These are phyloP conservation scores for Vigna mungo DNA, from an alignment of 306 rosid genomes.

Conservation along the genomic window DNA sequence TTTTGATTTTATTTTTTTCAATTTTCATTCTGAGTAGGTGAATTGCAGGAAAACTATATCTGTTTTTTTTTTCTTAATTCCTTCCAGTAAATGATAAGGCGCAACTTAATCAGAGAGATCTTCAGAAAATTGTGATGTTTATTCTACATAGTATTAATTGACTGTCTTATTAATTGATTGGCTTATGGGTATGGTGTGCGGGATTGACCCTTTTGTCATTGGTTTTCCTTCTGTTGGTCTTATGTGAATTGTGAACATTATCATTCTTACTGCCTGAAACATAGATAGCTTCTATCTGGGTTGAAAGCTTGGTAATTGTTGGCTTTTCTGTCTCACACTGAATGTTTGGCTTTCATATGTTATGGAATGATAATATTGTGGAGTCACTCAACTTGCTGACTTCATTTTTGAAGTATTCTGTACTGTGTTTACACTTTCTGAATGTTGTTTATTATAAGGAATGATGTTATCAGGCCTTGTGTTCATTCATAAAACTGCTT, in stretches of 20 bases:
- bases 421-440: not conserved
- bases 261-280: no score
- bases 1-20: constrained; percentile 2
- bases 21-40: not conserved
- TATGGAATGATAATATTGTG: not conserved
- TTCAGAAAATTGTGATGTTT: not conserved
- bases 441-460: not conserved
- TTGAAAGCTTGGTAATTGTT: not conserved
- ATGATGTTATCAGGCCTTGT: not conserved
- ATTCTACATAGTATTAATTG: not conserved
- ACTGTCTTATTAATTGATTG: not conserved
- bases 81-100: not conserved
- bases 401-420: not conserved
- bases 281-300: not conserved
- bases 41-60: not conserved
- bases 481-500: not conserved
- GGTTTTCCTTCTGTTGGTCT: not conserved
- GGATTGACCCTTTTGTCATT: not conserved
- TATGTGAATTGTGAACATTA: not conserved
- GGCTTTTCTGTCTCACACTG: not conserved
- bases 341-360: not conserved
- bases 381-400: not conserved
- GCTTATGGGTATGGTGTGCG: not conserved
- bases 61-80: not conserved
- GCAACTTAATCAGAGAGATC: not conserved